Evolutionary conservation across 1,284 basidiomycete genomes (phyloP).

Genomic region (Porodaedalea pini): DNA sequence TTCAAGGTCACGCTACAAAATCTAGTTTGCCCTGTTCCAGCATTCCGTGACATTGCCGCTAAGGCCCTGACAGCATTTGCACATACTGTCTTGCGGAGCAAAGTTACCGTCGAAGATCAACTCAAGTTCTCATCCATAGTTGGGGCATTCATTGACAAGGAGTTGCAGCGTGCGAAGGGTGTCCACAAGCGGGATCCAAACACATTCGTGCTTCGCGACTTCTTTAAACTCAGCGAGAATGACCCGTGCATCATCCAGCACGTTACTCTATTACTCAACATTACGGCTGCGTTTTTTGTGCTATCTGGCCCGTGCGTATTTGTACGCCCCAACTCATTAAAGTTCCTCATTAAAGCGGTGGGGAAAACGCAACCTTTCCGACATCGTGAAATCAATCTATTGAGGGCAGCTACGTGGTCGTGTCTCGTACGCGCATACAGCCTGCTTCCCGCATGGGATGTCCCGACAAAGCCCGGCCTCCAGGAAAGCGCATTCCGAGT

Average conservation of each 20-base stretch:
- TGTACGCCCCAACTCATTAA: conserved; percentile 9
- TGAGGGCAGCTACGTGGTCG: conserved; percentile 11
- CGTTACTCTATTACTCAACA: neutral
- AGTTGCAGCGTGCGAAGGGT: neutral
- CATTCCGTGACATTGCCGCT: conserved; percentile 4
- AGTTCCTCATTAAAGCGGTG: conserved; percentile 11
- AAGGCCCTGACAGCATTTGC: conserved; percentile 11
- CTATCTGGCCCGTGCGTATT: conserved; percentile 15
- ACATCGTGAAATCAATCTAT: neutral
- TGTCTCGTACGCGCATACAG: conserved; percentile 15
- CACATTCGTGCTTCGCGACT: neutral
- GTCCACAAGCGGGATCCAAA: neutral
- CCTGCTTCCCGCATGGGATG: conserved; percentile 1
- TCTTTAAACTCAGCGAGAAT: neutral
- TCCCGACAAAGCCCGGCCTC: neutral
- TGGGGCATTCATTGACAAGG: conserved; percentile 13
- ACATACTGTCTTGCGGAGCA: neutral
- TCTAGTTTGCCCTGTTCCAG: conserved; percentile 4
- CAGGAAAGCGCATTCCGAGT: conserved; percentile 2
- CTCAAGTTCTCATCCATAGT: conserved; percentile 3
- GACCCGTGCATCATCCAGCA: conserved; percentile 1
- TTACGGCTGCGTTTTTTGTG: conserved; percentile 5
- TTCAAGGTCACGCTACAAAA: conserved; percentile 2
- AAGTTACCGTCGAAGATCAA: neutral
- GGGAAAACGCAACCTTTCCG: conserved; percentile 5